Evolutionary conservation across 2,329 filamentous ascomycete species (phyloP), one percentile per base, ranked within the genome.

Genomic region (Ophidiomyces ophidiicola): DNA sequence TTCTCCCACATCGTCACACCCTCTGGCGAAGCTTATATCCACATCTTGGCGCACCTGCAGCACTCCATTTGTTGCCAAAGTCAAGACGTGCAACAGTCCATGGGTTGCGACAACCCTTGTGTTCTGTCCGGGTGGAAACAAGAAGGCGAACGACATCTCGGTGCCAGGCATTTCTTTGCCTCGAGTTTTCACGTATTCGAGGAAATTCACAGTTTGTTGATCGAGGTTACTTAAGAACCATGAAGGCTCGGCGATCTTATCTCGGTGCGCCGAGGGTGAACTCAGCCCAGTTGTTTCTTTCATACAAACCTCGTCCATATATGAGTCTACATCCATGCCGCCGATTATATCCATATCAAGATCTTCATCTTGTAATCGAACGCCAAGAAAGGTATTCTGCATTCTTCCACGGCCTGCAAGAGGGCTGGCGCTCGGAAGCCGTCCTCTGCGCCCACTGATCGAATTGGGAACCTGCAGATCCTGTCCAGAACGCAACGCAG

Each of bases 31-130:
- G 17, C 6, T 20, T 5, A 35, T 17, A 18, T 37, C 33, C 4
- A 40, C n/a, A 2, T 58, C 58, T 58, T 93, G 85, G 45, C 70
- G 59, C 4, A 87, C 74, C 12, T 61, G 55, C 31, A 88, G 61
- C 40, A 72, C 57, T 1, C 70, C 70, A 58, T 78, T 83, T 2
- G 76, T 84, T 4, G 74, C 78, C 30, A 90, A 68, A 7, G 71
- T 68, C 10, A 92, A 69, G 2, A 83, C 68, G 55, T 90, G 82
- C 61, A 81, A 74, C 53, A 84, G 80, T 0, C 77, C 83, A 55
- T 86, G 81, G 2, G 81, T 77, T 6, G 80, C 82, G 8, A 84
- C 76, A 20, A 73, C 63, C 24, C 66, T 69, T 29, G 56, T 65
- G 20, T 72, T 74, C 29, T 66, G 59, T 6, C 53, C 53, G 0